Percentiles rank a stretch among this genome's conserved stretches.
Evolutionary conservation across 164 flowering plant species (phyloP).

Genomic region (Paratinospora sagittata): DNA sequence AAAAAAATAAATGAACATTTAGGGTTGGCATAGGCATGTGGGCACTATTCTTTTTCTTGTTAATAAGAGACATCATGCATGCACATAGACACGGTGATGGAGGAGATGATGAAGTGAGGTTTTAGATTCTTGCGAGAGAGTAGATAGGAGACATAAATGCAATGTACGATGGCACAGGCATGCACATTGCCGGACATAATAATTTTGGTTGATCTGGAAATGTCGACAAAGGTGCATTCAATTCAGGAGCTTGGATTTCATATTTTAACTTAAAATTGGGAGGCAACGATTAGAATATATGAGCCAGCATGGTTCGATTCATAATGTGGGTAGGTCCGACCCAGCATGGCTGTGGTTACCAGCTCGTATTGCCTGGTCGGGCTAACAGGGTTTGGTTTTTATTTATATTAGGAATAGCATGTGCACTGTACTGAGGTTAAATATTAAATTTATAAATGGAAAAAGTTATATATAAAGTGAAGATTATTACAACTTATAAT

Average conservation of each 20-base stretch:
- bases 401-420: not conserved
- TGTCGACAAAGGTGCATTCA: slow-evolving; percentile 3
- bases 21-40: too few relatives aligned
- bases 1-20: too few relatives aligned
- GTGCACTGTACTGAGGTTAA: too few relatives aligned
- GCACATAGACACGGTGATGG: not conserved
- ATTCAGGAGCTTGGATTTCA: slow-evolving; percentile 4
- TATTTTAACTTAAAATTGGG: not conserved
- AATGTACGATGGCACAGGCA: not conserved
- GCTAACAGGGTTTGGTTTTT: not conserved
- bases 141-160: not conserved
- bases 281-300: not conserved
- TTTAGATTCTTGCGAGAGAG: not conserved
- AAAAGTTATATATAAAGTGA: too few relatives aligned
- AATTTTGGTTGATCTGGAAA: slow-evolving; percentile 4
- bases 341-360: slow-evolving; percentile 4
- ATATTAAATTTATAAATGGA: too few relatives aligned
- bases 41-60: too few relatives aligned
- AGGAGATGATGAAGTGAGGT: not conserved
- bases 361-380: not conserved
- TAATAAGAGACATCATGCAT: not conserved
- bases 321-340: not conserved
- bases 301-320: not conserved
- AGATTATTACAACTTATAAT: too few relatives aligned
- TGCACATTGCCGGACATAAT: slow-evolving; percentile 4